Conservation (phyloP, 495 filamentous ascomycete genomes). For the Immersiella caudata region DNA sequence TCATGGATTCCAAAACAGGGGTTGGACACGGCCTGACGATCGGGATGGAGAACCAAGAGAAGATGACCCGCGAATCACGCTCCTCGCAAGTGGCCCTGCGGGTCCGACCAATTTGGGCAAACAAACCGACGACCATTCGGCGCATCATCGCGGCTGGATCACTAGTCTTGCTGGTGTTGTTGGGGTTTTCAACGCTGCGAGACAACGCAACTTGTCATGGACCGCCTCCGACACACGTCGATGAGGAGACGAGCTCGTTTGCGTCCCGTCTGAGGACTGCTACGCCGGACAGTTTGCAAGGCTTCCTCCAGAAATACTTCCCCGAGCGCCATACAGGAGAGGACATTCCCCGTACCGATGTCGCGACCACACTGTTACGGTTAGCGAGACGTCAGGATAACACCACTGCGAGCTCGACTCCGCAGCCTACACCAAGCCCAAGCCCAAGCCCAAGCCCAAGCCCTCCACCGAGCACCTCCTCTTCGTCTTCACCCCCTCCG, state of each 20-base stretch:
- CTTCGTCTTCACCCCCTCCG: slow-evolving; percentile 19
- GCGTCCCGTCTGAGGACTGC: background rate
- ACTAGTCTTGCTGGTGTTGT: background rate
- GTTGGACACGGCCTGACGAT: background rate
- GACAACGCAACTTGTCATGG: background rate
- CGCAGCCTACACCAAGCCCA: slow-evolving; percentile 2
- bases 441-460: slow-evolving; percentile 13
- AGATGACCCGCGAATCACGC: background rate
- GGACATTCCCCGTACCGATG: slow-evolving; percentile 35
- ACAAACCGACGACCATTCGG: background rate
- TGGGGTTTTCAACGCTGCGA: background rate
- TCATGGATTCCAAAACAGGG: background rate
- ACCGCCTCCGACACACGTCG: background rate
- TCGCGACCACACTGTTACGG: slow-evolving; percentile 40
- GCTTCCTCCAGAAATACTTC: slow-evolving; percentile 44
- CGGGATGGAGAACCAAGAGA: background rate
- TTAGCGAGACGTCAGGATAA: slow-evolving; percentile 45
- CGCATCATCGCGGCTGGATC: background rate
- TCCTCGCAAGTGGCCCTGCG: background rate
- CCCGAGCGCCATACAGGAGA: slow-evolving; percentile 41
- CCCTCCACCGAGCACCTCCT: slow-evolving; percentile 17
- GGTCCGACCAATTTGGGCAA: background rate
- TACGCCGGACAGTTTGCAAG: slow-evolving; percentile 30
- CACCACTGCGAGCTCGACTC: slow-evolving; percentile 6
- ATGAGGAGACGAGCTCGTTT: background rate